Evolutionary conservation across 73 alveolate species (phyloP).

Genomic region (Diophrys appendiculata): DNA sequence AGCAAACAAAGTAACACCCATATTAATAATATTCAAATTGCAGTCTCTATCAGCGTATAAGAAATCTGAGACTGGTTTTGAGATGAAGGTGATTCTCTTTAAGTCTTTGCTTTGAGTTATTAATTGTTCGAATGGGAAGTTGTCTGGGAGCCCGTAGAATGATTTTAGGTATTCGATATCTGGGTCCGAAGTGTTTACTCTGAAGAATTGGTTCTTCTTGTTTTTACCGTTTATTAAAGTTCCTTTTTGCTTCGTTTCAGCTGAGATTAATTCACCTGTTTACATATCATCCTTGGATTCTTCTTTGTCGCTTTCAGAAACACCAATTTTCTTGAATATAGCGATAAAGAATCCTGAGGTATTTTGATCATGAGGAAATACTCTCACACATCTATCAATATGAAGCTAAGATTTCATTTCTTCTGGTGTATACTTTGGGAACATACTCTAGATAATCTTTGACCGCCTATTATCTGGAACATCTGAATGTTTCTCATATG

Average conservation of each 20-base stretch:
- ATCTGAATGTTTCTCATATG: constrained; percentile 46
- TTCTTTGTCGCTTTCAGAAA: no score
- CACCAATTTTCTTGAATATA: constrained; percentile 75
- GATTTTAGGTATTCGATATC: constrained; percentile 67
- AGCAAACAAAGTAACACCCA: constrained; percentile 78
- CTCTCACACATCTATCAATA: constrained; percentile 84
- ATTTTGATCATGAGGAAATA: constrained; percentile 95
- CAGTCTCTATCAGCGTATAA: constrained; percentile 57
- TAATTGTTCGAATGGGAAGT: constrained; percentile 68
- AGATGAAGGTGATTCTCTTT: constrained; percentile 72
- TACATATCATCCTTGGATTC: no score
- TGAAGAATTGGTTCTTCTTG: no score
- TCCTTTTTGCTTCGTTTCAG: no score
- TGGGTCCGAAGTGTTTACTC: constrained; percentile 63
- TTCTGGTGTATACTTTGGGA: constrained; percentile 47
- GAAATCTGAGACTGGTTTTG: constrained; percentile 62
- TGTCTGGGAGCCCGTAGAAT: constrained; percentile 76
- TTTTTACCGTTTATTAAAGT: no score
- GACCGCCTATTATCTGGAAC: constrained; percentile 52
- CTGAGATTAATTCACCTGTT: constrained; percentile 10
- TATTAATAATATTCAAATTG: constrained; percentile 41
- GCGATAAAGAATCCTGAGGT: constrained; percentile 97
- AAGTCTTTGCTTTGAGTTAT: constrained; percentile 59
- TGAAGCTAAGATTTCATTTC: constrained; percentile 43
- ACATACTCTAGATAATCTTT: constrained; percentile 60